phyloP scores from a whole-genome alignment of 495 filamentous ascomycete species.

The Penicillium manginii region DNA sequence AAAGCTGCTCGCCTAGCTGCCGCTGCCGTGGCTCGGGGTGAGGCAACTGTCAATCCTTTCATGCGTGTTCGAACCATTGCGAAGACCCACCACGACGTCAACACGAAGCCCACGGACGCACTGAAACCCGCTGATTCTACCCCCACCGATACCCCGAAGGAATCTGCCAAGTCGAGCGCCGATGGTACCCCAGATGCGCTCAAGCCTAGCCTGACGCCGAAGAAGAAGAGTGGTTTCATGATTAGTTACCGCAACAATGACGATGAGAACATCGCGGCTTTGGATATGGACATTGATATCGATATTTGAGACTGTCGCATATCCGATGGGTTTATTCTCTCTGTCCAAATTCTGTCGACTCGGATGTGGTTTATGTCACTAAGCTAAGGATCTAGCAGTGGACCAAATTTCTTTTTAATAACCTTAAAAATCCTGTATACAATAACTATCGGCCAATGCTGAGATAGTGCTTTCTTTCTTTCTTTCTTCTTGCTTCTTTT shows the following conservation, averaged over 20 bases:
- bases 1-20: conserved; percentile 62
- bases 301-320: conserved; percentile 55
- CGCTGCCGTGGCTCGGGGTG: conserved; percentile 58
- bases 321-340: not conserved
- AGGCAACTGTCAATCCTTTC: conserved; percentile 56
- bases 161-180: conserved; percentile 46
- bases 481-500: conserved; percentile 5
- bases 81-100: conserved; percentile 64
- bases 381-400: not conserved
- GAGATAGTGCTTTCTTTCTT: not conserved
- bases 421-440: conserved; percentile 1
- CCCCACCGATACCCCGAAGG: conserved; percentile 52
- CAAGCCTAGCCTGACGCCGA: conserved; percentile 44
- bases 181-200: conserved; percentile 28
- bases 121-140: conserved; percentile 37
- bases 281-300: conserved; percentile 83
- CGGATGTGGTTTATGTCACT: not conserved
- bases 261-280: conserved; percentile 79
- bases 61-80: conserved; percentile 64
- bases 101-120: conserved; percentile 29
- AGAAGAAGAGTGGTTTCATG: conserved; percentile 64
- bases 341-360: not conserved
- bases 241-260: conserved; percentile 76
- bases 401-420: not conserved
- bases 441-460: conserved; percentile 2